Evolutionary conservation across 2,329 filamentous ascomycete species (phyloP).

Genomic region (Mycosphaerella sp.): DNA sequence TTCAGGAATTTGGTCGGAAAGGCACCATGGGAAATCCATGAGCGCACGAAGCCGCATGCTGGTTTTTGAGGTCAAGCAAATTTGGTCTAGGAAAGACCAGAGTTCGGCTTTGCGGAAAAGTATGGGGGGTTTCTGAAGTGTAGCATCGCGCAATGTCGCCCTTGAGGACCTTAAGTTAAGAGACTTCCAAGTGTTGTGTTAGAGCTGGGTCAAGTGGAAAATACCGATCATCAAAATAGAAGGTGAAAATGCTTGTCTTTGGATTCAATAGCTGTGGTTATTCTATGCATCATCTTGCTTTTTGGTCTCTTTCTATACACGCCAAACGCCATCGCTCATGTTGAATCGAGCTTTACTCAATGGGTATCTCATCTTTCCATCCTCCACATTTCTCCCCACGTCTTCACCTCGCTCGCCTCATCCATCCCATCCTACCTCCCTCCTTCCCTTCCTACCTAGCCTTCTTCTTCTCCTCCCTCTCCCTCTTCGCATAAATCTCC

Average conservation of each 20-base stretch:
- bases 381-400: not conserved
- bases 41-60: too few species aligned
- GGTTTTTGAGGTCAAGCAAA: too few species aligned
- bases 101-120: too few species aligned
- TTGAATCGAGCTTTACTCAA: slow-evolving; percentile 27
- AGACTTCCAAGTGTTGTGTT: not conserved
- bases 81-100: too few species aligned
- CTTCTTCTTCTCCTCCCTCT: slow-evolving; percentile 42
- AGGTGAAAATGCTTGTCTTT: too few species aligned
- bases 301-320: not conserved
- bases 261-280: too few species aligned
- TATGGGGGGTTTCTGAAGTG: not conserved
- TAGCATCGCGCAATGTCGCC: not conserved
- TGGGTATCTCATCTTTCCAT: slow-evolving; percentile 20
- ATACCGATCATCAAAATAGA: too few species aligned
- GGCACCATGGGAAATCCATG: too few species aligned
- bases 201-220: too few species aligned
- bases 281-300: not conserved
- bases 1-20: too few species aligned
- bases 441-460: too few species aligned
- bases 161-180: not conserved
- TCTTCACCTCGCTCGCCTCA: slow-evolving; percentile 21
- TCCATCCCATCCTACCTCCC: too few species aligned
- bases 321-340: slow-evolving; percentile 25
- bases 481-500: slow-evolving; percentile 85